Evolutionary conservation across 1,284 basidiomycete species (phyloP).

Genomic region (Volvariella surrecta): DNA sequence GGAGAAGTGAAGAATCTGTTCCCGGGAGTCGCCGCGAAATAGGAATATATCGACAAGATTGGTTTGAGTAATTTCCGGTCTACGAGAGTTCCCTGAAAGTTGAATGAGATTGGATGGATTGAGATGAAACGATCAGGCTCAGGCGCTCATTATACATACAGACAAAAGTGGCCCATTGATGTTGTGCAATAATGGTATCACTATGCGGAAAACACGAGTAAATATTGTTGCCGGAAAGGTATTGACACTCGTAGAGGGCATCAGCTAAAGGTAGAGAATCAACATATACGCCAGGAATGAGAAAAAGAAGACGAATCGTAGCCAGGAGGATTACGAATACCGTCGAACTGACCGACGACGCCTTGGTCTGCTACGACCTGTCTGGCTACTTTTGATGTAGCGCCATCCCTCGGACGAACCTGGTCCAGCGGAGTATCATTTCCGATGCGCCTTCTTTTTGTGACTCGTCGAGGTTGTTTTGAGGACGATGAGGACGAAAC

Average conservation of each 20-base stretch:
- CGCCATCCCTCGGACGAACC: conserved; percentile 8
- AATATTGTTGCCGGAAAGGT: conserved; percentile 52
- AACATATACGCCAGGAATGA: background rate
- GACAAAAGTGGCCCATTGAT: conserved; percentile 64
- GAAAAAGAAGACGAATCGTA: background rate
- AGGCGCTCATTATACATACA: conserved; percentile 40
- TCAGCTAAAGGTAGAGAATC: conserved; percentile 12
- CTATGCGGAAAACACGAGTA: conserved; percentile 62
- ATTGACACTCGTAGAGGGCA: conserved; percentile 26
- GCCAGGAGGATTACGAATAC: conserved; percentile 2
- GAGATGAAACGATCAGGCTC: conserved; percentile 3
- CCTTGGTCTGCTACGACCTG: conserved; percentile 28
- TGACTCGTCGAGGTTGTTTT: conserved; percentile 10
- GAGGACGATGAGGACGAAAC: conserved; percentile 2
- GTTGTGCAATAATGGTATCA: conserved; percentile 48
- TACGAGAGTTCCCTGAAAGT: conserved; percentile 37
- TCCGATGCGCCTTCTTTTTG: conserved; percentile 14
- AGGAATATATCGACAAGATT: conserved; percentile 61
- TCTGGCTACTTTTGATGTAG: conserved; percentile 17
- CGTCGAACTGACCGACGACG: conserved; percentile 21
- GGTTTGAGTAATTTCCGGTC: conserved; percentile 35
- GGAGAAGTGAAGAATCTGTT: conserved; percentile 35
- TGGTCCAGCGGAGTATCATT: conserved; percentile 11
- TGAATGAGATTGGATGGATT: conserved; percentile 5
- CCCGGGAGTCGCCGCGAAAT: conserved; percentile 49